Percentiles rank a stretch among this genome's conserved stretches.
Evolutionary conservation across 805 yeast genomes (phyloP).

Genomic region (Ogataea thermomethanolica): DNA sequence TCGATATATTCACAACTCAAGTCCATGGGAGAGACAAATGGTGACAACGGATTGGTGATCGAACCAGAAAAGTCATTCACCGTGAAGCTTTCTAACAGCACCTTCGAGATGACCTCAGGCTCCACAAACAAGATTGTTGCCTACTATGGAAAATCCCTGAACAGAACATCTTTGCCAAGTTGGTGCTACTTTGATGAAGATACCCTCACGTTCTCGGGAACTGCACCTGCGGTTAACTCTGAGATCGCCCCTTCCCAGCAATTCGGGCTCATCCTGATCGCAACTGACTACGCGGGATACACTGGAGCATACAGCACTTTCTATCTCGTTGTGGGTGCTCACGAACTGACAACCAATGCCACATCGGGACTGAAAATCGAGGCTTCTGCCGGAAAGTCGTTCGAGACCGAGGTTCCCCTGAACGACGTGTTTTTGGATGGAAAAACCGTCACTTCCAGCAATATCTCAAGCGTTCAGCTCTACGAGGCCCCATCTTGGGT

Average conservation of each 20-base stretch:
- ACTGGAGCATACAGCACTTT: slow-evolving; percentile 70
- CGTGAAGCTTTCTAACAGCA: slow-evolving; percentile 57
- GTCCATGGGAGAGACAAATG: slow-evolving; percentile 71
- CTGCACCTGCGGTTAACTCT: slow-evolving; percentile 84
- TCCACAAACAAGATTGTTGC: slow-evolving; percentile 51
- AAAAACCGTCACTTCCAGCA: slow-evolving; percentile 39
- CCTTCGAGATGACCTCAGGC: slow-evolving; percentile 47
- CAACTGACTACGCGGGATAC: slow-evolving; percentile 72
- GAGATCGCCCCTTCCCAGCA: slow-evolving; percentile 81
- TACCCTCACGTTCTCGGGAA: slow-evolving; percentile 71
- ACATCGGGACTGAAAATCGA: slow-evolving; percentile 57
- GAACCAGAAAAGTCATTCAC: slow-evolving; percentile 65
- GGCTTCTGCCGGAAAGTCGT: slow-evolving; percentile 58
- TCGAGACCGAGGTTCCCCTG: slow-evolving; percentile 60
- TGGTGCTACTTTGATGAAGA: slow-evolving; percentile 75
- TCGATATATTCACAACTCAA: slow-evolving; percentile 51
- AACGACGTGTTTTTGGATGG: slow-evolving; percentile 64
- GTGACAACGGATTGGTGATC: slow-evolving; percentile 68
- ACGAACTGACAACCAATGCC: slow-evolving; percentile 65
- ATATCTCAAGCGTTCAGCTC: slow-evolving; percentile 53
- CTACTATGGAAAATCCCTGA: slow-evolving; percentile 77
- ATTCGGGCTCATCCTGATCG: slow-evolving; percentile 70
- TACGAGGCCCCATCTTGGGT: slow-evolving; percentile 62
- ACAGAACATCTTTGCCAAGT: slow-evolving; percentile 84
- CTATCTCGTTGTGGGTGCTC: slow-evolving; percentile 81